Evolutionary conservation across 1,284 basidiomycete genomes (phyloP).

Genomic region (Xerocomus nothofagi): DNA sequence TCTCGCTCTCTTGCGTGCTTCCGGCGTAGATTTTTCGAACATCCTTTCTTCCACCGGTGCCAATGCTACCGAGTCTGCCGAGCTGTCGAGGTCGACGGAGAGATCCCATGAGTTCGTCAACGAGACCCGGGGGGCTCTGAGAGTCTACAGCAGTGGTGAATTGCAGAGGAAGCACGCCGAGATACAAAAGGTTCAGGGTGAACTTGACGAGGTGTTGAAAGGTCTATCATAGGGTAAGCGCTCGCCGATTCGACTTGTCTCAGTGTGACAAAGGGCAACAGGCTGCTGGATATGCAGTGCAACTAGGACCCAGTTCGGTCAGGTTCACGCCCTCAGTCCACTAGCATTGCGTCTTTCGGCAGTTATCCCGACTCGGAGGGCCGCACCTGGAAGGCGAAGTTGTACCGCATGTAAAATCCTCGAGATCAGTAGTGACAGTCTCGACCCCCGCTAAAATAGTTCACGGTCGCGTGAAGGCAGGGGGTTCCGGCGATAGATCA

Average conservation of each 20-base stretch:
- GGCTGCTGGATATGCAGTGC: background rate
- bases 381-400: too few relatives aligned
- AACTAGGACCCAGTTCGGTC: background rate
- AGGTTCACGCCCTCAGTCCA: background rate
- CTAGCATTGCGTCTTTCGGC: background rate
- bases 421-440: background rate
- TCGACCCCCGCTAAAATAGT: conserved; percentile 10
- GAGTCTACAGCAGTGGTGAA: conserved; percentile 52
- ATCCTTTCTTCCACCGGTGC: conserved; percentile 35
- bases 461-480: conserved; percentile 1
- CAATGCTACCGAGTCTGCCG: conserved; percentile 16
- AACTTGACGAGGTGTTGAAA: conserved; percentile 38
- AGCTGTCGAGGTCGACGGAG: conserved; percentile 43
- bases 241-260: background rate
- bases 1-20: conserved; percentile 65
- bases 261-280: background rate
- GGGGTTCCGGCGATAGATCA: conserved; percentile 14
- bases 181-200: conserved; percentile 48
- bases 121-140: conserved; percentile 53
- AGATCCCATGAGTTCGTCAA: conserved; percentile 54
- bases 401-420: too few relatives aligned
- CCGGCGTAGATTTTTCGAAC: conserved; percentile 52
- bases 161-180: conserved; percentile 46
- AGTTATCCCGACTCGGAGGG: background rate
- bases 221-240: conserved; percentile 30